Base-by-base conservation (phyloP, 257 asterid genomes). In the Salvia hispanica region DNA sequence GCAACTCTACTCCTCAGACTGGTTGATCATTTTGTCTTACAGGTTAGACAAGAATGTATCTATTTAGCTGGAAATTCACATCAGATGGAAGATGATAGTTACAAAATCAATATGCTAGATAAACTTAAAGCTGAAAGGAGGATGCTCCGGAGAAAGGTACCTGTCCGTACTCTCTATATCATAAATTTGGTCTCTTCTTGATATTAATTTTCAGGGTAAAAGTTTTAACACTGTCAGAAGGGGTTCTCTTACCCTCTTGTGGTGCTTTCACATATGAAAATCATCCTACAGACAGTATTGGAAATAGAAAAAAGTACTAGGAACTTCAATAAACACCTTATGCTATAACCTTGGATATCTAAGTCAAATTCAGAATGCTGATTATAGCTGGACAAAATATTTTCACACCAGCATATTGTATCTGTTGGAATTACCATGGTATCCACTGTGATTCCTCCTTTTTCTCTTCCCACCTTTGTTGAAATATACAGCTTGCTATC, bases 11-110 rank as follows among this genome's bases (percentile, higher is more conserved):
- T 25, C 31, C 62, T 34, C 64, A 63, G 46, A 64, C 68, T 74
- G 54, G 58, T 66, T 72, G 47, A 56, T 64, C n/a, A n/a, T 47
- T 46, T 62, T 14, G 11, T 52, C 13, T 52, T 81, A 63, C 87
- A 88, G 95, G 95, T 86, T 44, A 80, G 86, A 60, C 74, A 78
- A 59, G 89, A 89, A 70, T 88, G 97, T 60, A 64, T 60, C 74
- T 80, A 74, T 66, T 79, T 94, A 76, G 89, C 91, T 69, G 99
- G 99, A 74, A 79, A 80, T 74, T 65, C 82, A 44, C 76, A 69
- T 73, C 73, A 78, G 79, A 77, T 80, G 57, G 90, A 75, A 79
- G 75, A 72, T 73, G 87, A 77, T 55, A 70, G 55, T 63, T 59
- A 40, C 71, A 75, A 81, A 70, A 60, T 43, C 40, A 74, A 55